Conservation (phyloP, 257 asterid species). For the Gentiana dahurica region DNA sequence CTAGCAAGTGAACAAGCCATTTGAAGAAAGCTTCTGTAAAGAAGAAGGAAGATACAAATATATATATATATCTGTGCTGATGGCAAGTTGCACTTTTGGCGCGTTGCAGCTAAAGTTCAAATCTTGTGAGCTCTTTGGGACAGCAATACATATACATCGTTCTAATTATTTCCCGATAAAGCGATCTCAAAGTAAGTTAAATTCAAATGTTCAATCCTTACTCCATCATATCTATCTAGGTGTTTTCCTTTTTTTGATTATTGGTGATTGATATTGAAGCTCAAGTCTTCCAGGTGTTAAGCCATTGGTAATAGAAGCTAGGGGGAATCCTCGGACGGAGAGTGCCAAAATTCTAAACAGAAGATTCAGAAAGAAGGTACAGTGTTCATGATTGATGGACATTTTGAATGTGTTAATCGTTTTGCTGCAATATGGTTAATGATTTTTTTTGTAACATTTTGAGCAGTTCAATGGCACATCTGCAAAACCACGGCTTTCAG, state of each 20-base stretch:
- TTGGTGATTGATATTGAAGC: too few relatives aligned
- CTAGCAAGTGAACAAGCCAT: neutral
- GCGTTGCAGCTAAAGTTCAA: conserved; percentile 26
- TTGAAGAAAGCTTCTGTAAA: conserved; percentile 6
- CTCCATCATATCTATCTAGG: neutral
- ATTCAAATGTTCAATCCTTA: too few relatives aligned
- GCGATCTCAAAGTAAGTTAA: conserved; percentile 29
- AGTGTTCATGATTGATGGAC: neutral
- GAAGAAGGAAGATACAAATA: neutral
- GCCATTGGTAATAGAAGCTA: conserved; percentile 53
- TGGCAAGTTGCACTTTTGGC: conserved; percentile 6
- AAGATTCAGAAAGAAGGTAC: conserved; percentile 61
- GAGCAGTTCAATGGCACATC: conserved; percentile 74
- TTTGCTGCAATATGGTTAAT: neutral
- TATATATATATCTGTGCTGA: neutral
- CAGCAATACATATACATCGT: conserved; percentile 10
- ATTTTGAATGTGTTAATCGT: neutral
- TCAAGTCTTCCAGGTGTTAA: conserved; percentile 20
- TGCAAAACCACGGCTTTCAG: conserved; percentile 73
- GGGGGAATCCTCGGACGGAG: conserved; percentile 46
- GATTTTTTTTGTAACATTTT: neutral
- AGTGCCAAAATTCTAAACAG: conserved; percentile 53
- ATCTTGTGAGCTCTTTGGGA: conserved; percentile 40
- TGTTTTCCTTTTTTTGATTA: neutral
- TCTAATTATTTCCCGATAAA: conserved; percentile 15